Evolutionary conservation across 345 rosid species (phyloP).

Genomic region (Luvunga scandens): DNA sequence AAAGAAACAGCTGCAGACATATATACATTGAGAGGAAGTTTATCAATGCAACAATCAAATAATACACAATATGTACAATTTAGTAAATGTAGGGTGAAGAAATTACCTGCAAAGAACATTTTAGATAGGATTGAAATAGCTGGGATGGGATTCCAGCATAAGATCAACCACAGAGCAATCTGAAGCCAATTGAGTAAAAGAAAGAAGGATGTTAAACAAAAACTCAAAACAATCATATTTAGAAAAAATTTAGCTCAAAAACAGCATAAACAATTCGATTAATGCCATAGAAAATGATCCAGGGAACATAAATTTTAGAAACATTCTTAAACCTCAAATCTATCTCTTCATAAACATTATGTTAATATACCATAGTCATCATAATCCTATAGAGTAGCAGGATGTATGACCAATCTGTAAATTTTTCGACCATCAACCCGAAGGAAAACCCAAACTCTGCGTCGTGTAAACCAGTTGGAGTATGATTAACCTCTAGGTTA

Average conservation of each 20-base stretch:
- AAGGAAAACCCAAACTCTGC: no score
- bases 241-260: neutral
- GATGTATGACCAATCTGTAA: no score
- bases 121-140: constrained; percentile 57
- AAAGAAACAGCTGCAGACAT: constrained; percentile 63
- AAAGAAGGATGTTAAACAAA: neutral
- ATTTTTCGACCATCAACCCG: neutral
- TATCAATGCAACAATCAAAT: constrained; percentile 3
- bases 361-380: neutral
- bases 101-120: constrained; percentile 82
- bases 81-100: neutral
- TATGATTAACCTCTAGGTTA: neutral
- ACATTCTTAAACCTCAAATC: neutral
- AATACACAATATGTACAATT: neutral
- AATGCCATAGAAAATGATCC: neutral
- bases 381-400: no score
- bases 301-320: no score
- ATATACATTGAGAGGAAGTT: constrained; percentile 4
- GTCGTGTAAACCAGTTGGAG: no score
- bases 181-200: constrained; percentile 27
- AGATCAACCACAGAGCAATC: constrained; percentile 78
- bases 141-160: constrained; percentile 75
- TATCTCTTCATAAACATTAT: neutral
- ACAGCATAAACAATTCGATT: neutral
- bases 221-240: constrained; percentile 1